phyloP scores from a whole-genome alignment of 495 filamentous ascomycete genomes.

The Hyaloscypha variabilis region DNA sequence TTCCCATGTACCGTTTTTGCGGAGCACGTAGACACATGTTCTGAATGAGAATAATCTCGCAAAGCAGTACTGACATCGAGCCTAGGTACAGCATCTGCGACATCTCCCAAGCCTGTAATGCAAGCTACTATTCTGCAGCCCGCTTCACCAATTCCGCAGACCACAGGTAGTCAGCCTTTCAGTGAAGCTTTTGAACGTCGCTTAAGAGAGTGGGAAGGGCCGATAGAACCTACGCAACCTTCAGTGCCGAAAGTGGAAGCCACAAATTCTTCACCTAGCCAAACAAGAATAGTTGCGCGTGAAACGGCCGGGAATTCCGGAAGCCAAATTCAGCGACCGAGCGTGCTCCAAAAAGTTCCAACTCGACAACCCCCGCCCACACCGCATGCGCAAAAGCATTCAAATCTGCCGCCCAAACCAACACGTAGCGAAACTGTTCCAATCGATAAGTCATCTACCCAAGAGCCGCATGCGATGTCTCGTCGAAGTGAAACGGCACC shows the following conservation, averaged over 20 bases:
- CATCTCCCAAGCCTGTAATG: slow-evolving; percentile 13
- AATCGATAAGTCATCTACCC: not conserved
- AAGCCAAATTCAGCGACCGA: not conserved
- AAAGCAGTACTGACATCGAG: not conserved
- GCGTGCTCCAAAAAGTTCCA: slow-evolving; percentile 16
- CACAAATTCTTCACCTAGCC: not conserved
- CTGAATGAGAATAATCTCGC: too few species aligned
- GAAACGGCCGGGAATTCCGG: not conserved
- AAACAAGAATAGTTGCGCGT: not conserved
- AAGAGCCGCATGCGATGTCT: slow-evolving; percentile 21
- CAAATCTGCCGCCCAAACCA: slow-evolving; percentile 12
- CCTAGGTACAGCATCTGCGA: not conserved
- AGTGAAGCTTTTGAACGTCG: slow-evolving; percentile 3
- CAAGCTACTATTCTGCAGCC: slow-evolving; percentile 24
- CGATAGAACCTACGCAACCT: slow-evolving; percentile 4
- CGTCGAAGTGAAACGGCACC: slow-evolving; percentile 23
- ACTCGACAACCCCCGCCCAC: slow-evolving; percentile 14
- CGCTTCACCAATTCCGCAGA: slow-evolving; percentile 25
- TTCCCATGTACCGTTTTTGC: not conserved
- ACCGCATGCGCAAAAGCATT: slow-evolving; percentile 6
- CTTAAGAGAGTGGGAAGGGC: slow-evolving; percentile 17
- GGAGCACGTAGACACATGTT: too few species aligned
- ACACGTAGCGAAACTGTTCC: slow-evolving; percentile 27
- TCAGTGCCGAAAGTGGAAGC: not conserved
- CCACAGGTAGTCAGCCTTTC: not conserved